A percentile compares a stretch with the other conserved stretches of the same genome.
These are phyloP conservation scores for Penicillium coffeae DNA, from an alignment of 495 filamentous ascomycete genomes.

Conservation along the genomic window DNA sequence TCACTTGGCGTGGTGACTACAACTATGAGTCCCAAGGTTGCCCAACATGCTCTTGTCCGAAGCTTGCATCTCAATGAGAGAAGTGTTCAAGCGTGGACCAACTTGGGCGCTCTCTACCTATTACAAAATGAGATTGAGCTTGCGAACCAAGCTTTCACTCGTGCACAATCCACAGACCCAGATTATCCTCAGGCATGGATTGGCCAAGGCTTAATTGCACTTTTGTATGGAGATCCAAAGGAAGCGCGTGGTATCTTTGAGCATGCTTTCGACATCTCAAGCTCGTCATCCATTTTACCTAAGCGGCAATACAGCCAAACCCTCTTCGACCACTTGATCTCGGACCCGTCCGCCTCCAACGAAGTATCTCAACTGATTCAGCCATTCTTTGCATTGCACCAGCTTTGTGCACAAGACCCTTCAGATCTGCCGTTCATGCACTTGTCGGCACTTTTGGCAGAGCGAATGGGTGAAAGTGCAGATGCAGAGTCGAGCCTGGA, in stretches of 20 bases:
- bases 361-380: conserved; percentile 61
- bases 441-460: conserved; percentile 73
- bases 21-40: conserved; percentile 75
- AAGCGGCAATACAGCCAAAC: conserved; percentile 74
- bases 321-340: conserved; percentile 71
- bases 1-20: conserved; percentile 87
- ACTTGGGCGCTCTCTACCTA: conserved; percentile 81
- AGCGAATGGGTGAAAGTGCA: conserved; percentile 65
- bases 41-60: conserved; percentile 92
- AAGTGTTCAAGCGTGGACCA: conserved; percentile 81
- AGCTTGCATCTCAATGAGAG: conserved; percentile 88
- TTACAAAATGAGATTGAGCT: conserved; percentile 77
- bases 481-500: conserved; percentile 64
- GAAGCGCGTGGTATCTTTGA: conserved; percentile 83
- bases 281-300: conserved; percentile 63
- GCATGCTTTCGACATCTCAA: conserved; percentile 92
- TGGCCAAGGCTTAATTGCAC: conserved; percentile 82
- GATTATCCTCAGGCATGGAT: conserved; percentile 91
- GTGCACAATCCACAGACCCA: conserved; percentile 89
- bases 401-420: conserved; percentile 65
- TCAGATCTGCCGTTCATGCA: conserved; percentile 68
- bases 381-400: conserved; percentile 84
- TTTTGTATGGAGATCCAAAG: conserved; percentile 62
- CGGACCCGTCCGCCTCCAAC: conserved; percentile 49
- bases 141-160: conserved; percentile 82